These are phyloP conservation scores for Colletotrichum abscissum DNA, from an alignment of 2,329 filamentous ascomycete genomes.

Conservation along the genomic window DNA sequence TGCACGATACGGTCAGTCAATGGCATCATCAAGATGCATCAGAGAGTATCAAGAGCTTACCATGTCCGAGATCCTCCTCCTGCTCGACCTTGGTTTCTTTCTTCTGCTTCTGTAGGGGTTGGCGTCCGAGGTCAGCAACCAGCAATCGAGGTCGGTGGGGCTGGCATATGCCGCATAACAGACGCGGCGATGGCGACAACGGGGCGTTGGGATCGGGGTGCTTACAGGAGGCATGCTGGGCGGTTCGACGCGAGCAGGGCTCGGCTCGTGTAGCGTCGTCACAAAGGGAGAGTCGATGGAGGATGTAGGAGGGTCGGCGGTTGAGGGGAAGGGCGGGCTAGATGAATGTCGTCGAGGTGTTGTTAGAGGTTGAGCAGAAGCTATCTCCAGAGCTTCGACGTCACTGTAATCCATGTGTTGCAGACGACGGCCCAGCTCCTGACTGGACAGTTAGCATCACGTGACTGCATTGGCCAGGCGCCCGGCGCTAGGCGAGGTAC, in stretches of 20 bases:
- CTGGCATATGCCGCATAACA: slow-evolving; percentile 29
- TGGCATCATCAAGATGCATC: not conserved
- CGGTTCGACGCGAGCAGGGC: slow-evolving; percentile 42
- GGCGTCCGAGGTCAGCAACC: slow-evolving; percentile 27
- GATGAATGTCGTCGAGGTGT: slow-evolving; percentile 47
- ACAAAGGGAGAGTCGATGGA: slow-evolving; percentile 38
- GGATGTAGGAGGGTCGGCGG: slow-evolving; percentile 44
- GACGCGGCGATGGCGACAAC: slow-evolving; percentile 23
- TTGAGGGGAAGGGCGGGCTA: slow-evolving; percentile 42
- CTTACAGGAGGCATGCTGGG: slow-evolving; percentile 69
- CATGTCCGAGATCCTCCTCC: slow-evolving; percentile 51
- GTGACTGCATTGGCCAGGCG: too few species aligned
- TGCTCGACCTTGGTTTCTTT: slow-evolving; percentile 48
- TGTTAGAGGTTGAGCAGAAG: slow-evolving; percentile 52
- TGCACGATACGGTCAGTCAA: slow-evolving; percentile 40
- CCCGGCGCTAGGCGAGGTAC: too few species aligned
- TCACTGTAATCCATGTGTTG: slow-evolving; percentile 5
- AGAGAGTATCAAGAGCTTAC: slow-evolving; percentile 42
- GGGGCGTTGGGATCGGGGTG: slow-evolving; percentile 41
- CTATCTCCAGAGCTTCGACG: slow-evolving; percentile 47
- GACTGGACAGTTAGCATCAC: too few species aligned
- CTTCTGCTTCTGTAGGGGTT: slow-evolving; percentile 38
- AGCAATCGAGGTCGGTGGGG: slow-evolving; percentile 26
- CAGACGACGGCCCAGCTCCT: too few species aligned
- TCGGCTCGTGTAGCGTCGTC: slow-evolving; percentile 30